These are phyloP conservation scores for Fusarium redolens DNA, from an alignment of 2,329 filamentous ascomycete genomes.

Conservation along the genomic window DNA sequence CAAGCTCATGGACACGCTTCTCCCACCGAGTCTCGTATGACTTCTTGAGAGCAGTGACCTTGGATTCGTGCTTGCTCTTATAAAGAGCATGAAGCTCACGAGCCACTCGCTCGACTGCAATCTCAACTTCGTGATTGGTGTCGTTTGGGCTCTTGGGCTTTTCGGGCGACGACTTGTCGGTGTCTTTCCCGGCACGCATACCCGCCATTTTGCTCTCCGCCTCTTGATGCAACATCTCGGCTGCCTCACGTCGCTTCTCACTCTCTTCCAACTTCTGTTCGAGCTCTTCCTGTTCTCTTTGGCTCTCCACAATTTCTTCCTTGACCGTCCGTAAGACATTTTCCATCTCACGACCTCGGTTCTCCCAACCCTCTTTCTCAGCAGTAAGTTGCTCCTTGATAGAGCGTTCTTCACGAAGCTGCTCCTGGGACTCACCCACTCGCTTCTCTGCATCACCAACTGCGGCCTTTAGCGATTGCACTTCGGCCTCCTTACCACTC, in stretches of 20 bases:
- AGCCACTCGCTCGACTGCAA: constrained; percentile 90
- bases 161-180: constrained; percentile 53
- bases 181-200: constrained; percentile 72
- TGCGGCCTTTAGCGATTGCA: constrained; percentile 85
- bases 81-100: constrained; percentile 92
- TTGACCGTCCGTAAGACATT: constrained; percentile 81
- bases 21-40: constrained; percentile 89
- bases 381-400: constrained; percentile 77
- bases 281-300: constrained; percentile 84
- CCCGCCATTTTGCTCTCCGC: constrained; percentile 80
- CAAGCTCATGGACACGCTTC: constrained; percentile 85
- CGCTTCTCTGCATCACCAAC: constrained; percentile 91
- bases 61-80: constrained; percentile 97
- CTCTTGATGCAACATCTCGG: constrained; percentile 80
- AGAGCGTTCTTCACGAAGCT: constrained; percentile 80
- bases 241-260: constrained; percentile 78
- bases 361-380: constrained; percentile 87
- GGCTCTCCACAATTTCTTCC: constrained; percentile 81
- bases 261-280: constrained; percentile 80
- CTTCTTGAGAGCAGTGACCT: constrained; percentile 89
- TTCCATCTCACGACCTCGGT: constrained; percentile 87
- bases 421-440: constrained; percentile 86
- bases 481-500: constrained; percentile 92
- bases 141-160: constrained; percentile 50
- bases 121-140: constrained; percentile 75